Evolutionary conservation across 352 stramenopile genomes (phyloP).

Genomic region (Aphanomyces astaci): DNA sequence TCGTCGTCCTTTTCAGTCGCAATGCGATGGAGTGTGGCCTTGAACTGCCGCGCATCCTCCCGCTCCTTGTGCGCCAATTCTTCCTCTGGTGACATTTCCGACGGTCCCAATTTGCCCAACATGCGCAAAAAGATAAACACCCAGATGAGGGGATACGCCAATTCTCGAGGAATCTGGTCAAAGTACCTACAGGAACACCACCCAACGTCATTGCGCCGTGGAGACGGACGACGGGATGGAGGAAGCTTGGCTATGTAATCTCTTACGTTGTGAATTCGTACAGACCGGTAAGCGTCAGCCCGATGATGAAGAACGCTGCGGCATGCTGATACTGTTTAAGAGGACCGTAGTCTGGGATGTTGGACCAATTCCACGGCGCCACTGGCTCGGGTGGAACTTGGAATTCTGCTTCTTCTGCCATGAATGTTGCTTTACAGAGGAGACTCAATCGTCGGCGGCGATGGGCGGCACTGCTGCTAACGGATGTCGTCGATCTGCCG

Average conservation of each 20-base stretch:
- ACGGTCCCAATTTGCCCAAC: constrained; percentile 54
- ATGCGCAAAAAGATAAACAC: constrained; percentile 73
- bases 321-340: constrained; percentile 53
- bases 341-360: constrained; percentile 74
- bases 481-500: too few relatives aligned
- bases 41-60: not conserved
- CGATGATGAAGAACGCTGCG: constrained; percentile 57
- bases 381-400: constrained; percentile 65
- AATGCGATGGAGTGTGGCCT: not conserved
- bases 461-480: too few relatives aligned
- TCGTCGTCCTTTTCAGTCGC: not conserved
- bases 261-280: constrained; percentile 64
- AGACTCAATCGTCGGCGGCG: not conserved
- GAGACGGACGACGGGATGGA: not conserved
- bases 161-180: constrained; percentile 49
- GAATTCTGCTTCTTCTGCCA: constrained; percentile 39
- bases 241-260: not conserved
- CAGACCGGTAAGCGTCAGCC: constrained; percentile 49
- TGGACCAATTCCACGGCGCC: constrained; percentile 65
- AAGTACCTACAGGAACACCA: constrained; percentile 45
- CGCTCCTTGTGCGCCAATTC: not conserved
- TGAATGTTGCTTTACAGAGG: not conserved
- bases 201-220: not conserved
- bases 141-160: constrained; percentile 77
- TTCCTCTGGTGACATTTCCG: not conserved